Base-by-base conservation (phyloP, 371 early-diverging fungal genomes). In the Nematocida sp. region DNA sequence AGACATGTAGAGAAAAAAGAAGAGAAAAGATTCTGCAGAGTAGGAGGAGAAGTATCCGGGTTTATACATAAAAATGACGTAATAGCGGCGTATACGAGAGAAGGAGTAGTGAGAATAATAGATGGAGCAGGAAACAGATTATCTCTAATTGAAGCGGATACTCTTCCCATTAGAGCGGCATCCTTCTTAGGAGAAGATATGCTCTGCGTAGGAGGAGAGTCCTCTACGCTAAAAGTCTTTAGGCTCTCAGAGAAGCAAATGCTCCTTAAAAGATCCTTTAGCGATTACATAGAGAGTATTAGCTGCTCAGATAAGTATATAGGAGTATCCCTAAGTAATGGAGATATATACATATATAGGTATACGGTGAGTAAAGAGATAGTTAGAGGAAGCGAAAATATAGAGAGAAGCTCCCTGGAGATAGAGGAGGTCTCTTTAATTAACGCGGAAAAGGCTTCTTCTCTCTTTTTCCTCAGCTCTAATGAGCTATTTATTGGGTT, bases 201-300 rank as follows among this genome's bases (percentile, higher is more conserved):
- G 9, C 25, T 71, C 13, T 71, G 75, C 20, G 36, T 36, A 9
- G 75, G 75, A 55, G 75, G 75, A 2, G 61, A 61, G 55, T 26
- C 47, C 48, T 71, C 60, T 48, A 48, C 30, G 38, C 50, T 71
- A 20, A n/a, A 13, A 5, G 55, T 71, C 42, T 71, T 57, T 36
- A 42, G n/a, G 16, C 35, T 61, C 18, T 49, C 40, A 25, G 75
- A 63, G 32, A 30, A 5, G 0, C 26, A 13, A 9, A n/a, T 35
- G 33, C 32, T 61, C 11, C 13, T 23, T 36, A 60, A 71, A 33
- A n/a, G 20, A 25, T 9, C 36, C 9, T 71, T 64, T 38, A 16
- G 45, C n/a, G 75, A 71, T 35, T 71, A 71, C 50, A 47, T 71
- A 13, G 75, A 71, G 5, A 49, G 53, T 28, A 63, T 71, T 7